Evolutionary conservation across 2,329 filamentous ascomycete genomes (phyloP).

Genomic region (Colletotrichum aenigma): DNA sequence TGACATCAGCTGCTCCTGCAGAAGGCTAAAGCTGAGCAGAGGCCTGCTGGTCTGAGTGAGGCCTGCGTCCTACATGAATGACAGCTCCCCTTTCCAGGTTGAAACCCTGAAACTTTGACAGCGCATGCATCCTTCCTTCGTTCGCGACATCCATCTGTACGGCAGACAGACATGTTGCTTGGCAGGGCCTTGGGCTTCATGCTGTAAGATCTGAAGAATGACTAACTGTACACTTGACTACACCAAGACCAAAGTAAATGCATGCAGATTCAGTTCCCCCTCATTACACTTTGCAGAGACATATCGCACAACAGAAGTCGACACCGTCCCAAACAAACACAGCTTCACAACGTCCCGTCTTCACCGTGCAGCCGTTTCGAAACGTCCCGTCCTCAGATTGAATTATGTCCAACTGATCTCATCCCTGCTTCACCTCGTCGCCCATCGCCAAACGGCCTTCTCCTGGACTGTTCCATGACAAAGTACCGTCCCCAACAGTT

Average conservation of each 20-base stretch:
- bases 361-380: constrained; percentile 7
- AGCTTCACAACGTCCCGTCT: background rate
- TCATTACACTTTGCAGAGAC: background rate
- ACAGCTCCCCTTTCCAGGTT: background rate
- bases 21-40: background rate
- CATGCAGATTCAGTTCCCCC: background rate
- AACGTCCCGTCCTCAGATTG: background rate
- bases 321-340: background rate
- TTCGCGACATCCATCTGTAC: background rate
- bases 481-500: background rate
- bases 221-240: background rate
- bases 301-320: background rate
- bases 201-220: background rate
- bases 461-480: background rate
- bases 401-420: background rate
- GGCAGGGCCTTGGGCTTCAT: background rate
- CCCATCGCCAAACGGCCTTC: background rate
- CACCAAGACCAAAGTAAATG: background rate
- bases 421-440: background rate
- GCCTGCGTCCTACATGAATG: background rate
- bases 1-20: background rate
- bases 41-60: background rate
- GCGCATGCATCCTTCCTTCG: background rate
- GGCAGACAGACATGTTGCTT: background rate
- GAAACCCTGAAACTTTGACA: background rate